Evolutionary conservation across 371 early-diverging fungal genomes (phyloP).

Genomic region (Mucor plumbeus): DNA sequence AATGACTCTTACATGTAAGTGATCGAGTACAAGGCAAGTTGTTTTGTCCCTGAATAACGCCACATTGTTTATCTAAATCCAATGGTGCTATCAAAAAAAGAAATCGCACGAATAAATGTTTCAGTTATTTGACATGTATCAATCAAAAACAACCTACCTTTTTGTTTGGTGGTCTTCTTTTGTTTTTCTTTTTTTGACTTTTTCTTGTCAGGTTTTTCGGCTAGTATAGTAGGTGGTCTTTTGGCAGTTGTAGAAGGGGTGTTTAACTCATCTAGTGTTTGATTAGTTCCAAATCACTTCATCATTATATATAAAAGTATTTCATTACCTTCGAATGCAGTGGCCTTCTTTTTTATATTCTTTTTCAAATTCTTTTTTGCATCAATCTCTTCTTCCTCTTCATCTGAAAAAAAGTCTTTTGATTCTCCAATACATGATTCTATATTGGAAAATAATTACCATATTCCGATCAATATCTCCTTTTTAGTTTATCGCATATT

Average conservation of each 20-base stretch:
- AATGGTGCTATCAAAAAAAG: constrained; percentile 54
- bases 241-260: constrained; percentile 19
- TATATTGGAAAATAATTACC: constrained; percentile 15
- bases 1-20: constrained; percentile 85
- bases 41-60: constrained; percentile 67
- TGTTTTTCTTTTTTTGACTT: constrained; percentile 45
- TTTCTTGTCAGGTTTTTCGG: constrained; percentile 45
- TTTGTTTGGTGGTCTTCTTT: constrained; percentile 46
- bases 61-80: constrained; percentile 87
- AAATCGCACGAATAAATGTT: neutral
- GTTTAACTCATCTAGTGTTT: constrained; percentile 19
- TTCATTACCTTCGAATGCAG: constrained; percentile 10
- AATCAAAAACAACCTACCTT: constrained; percentile 25
- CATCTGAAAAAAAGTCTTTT: constrained; percentile 13
- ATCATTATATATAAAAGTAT: neutral
- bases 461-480: constrained; percentile 20
- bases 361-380: constrained; percentile 12
- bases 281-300: neutral
- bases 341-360: constrained; percentile 12
- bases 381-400: constrained; percentile 21
- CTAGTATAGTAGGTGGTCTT: constrained; percentile 24
- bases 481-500: neutral
- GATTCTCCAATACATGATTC: constrained; percentile 19
- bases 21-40: constrained; percentile 76
- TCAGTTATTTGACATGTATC: neutral